Conservation (phyloP, 2,329 filamentous ascomycete genomes). For the Phialophora verrucosa region DNA sequence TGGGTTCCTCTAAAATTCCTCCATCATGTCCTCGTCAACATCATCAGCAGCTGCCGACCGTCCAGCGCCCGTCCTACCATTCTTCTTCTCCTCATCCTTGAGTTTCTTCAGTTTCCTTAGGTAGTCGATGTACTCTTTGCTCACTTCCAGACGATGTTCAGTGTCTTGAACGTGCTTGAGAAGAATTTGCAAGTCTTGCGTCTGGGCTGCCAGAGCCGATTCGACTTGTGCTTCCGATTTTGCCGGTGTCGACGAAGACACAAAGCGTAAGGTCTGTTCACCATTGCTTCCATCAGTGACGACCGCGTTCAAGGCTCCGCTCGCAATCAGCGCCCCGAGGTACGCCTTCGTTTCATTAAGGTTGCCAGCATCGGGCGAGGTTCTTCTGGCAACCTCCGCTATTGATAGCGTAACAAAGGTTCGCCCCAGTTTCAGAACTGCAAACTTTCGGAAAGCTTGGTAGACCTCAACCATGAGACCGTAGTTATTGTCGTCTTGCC, state of each 20-base stretch:
- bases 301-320: constrained; percentile 57
- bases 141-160: constrained; percentile 62
- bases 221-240: constrained; percentile 46
- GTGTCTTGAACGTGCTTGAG: constrained; percentile 59
- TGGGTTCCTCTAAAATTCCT: constrained; percentile 32
- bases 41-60: constrained; percentile 26
- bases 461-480: constrained; percentile 73
- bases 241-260: constrained; percentile 46
- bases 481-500: constrained; percentile 73
- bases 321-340: constrained; percentile 55
- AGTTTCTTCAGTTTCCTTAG: constrained; percentile 56
- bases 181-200: constrained; percentile 57
- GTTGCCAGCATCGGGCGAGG: constrained; percentile 41
- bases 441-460: constrained; percentile 74
- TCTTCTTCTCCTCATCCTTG: constrained; percentile 37
- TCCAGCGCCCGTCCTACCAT: constrained; percentile 13
- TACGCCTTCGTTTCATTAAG: constrained; percentile 44
- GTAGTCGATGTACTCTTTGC: constrained; percentile 64
- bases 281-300: constrained; percentile 53
- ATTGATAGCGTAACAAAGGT: constrained; percentile 71
- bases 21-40: constrained; percentile 41
- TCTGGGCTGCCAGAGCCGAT: constrained; percentile 56
- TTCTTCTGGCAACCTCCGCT: constrained; percentile 51
- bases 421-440: constrained; percentile 73
- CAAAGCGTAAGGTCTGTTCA: constrained; percentile 60